Conservation (phyloP, 2,329 filamentous ascomycete species). For the Penicillium brasilianum region DNA sequence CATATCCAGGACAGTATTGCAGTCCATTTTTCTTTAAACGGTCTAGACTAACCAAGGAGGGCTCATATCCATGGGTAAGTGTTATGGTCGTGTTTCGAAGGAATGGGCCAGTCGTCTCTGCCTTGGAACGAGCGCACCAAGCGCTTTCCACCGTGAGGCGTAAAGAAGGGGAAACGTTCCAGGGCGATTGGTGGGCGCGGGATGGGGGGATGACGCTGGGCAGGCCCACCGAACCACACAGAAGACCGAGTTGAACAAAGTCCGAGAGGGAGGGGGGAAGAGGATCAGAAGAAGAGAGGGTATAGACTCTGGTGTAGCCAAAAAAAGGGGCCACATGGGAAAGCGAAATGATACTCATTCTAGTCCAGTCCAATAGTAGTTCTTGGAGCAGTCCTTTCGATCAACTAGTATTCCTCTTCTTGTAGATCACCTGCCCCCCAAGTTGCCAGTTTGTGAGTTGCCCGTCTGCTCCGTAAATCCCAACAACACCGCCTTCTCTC, state of each 20-base stretch:
- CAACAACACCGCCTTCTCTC: constrained; percentile 36
- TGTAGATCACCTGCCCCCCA: constrained; percentile 4
- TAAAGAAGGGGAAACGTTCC: constrained; percentile 16
- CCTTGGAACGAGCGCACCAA: constrained; percentile 13
- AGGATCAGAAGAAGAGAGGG: neutral
- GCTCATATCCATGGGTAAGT: neutral
- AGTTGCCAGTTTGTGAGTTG: constrained; percentile 12
- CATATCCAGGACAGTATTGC: neutral
- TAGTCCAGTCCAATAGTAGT: constrained; percentile 2
- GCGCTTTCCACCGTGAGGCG: constrained; percentile 23
- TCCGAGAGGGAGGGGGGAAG: neutral
- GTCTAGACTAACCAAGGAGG: neutral
- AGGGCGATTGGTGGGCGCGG: constrained; percentile 41
- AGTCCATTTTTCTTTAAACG: neutral
- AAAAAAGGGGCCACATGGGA: constrained; percentile 4
- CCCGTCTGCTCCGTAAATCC: constrained; percentile 30
- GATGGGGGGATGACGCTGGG: constrained; percentile 45
- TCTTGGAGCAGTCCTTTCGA: neutral
- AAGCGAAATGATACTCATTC: neutral
- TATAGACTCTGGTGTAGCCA: neutral
- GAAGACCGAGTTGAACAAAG: constrained; percentile 24
- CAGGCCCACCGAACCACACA: constrained; percentile 49
- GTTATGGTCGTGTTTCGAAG: neutral
- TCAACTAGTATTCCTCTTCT: neutral
- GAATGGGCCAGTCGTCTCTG: constrained; percentile 10